These are phyloP conservation scores for Thinopyrum elongatum DNA, from an alignment of 176 grass and related monocot species.

Conservation along the genomic window DNA sequence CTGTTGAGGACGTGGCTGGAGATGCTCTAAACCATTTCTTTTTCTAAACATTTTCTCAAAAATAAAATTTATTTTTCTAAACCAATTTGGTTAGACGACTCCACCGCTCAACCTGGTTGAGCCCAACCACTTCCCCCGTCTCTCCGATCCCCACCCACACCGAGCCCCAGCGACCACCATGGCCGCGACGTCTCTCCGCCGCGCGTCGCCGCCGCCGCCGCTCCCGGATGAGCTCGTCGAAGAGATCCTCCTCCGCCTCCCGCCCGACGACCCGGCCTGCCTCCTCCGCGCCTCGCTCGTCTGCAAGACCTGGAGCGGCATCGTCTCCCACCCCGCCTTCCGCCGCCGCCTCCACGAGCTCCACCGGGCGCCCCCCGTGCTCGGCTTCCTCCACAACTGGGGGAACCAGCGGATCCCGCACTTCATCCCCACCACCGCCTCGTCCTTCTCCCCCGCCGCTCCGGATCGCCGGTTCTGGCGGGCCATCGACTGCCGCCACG, in stretches of 20 bases:
- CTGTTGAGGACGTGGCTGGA: too few relatives aligned
- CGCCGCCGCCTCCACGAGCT: not conserved
- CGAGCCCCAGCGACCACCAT: not conserved
- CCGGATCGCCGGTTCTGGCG: not conserved
- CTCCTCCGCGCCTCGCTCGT: not conserved
- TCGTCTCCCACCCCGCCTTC: not conserved
- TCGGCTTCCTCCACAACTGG: not conserved
- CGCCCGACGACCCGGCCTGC: not conserved
- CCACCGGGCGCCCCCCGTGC: not conserved
- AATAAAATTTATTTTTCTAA: too few relatives aligned
- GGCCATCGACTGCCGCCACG: not conserved
- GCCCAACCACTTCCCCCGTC: too few relatives aligned
- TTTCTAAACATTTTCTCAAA: too few relatives aligned
- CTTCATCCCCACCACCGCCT: not conserved
- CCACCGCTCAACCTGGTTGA: too few relatives aligned
- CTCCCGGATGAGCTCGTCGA: not conserved
- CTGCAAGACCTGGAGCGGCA: not conserved
- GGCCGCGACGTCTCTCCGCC: not conserved
- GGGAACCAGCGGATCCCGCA: not conserved
- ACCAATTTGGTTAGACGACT: too few relatives aligned
- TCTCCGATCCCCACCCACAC: not conserved
- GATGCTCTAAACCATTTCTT: too few relatives aligned
- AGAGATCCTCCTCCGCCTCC: not conserved
- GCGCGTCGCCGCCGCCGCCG: not conserved
- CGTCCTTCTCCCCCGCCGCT: not conserved